Evolutionary conservation across 495 filamentous ascomycete genomes (phyloP), one percentile per base, ranked within the genome.

Genomic region (Talaromyces proteolyticus): DNA sequence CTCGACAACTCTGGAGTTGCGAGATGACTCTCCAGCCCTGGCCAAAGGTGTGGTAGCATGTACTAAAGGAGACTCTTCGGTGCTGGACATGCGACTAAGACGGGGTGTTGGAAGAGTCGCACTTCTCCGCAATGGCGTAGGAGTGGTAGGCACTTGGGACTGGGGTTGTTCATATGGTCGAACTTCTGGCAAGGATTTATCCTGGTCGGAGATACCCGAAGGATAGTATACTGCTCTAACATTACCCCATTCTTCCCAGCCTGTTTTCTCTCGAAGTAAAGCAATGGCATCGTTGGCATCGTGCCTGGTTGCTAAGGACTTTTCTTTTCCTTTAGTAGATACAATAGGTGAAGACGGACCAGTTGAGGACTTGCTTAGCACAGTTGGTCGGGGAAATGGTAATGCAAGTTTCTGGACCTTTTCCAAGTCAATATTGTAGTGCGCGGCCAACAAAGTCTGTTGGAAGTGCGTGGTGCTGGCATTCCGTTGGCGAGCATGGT

Each of bases 391-490:
- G 6, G 84, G 72, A 60, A 97, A 95, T 10, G 93, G 89, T 29
- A 83, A 73, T 3, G 93, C 84, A 21, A 97, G 70, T 59, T 86
- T 86, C 39, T 88, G 83, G 45, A 99, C 76, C 51, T 87, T 85
- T 36, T 96, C 91, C 23, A 97, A 76, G 58, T 95, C 88, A 65
- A 98, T 91, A 57, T 91, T 91, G 74, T 96, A 98, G 63, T 97
- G 92, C 42, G 85, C 87, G 36, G 82, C 79, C 37, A 98, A 68
- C 41, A 96, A 68, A 44, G 81, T 78, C 39, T 79, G 77, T 65
- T 85, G 88, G n/a, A 88, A 69, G 50, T 82, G 75, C 22, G 76
- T 74, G 20, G 79, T 61, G 38, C 76, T 75, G 10, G 65, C 64
- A 47, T 80, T 68, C 51, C 90, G 82, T 65, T 89, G 85, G 40